These are phyloP conservation scores for Aphanomyces invadans DNA, from an alignment of 352 stramenopile genomes.

Conservation along the genomic window DNA sequence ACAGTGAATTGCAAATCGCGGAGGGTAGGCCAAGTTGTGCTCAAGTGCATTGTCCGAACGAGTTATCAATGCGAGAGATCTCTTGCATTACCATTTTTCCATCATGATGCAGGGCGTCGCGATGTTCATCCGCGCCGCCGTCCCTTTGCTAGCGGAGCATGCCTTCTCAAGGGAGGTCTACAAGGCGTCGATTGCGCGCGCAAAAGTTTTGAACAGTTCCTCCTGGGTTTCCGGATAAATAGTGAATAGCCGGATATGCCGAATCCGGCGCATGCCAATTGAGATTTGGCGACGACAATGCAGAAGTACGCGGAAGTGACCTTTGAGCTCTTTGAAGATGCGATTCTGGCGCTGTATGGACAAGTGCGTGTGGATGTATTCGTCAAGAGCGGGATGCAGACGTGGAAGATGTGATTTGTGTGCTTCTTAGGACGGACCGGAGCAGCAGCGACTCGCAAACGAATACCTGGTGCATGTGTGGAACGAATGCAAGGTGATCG, in stretches of 20 bases:
- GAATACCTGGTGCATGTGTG: slow-evolving; percentile 20
- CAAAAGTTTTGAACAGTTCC: no score
- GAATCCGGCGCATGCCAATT: not conserved
- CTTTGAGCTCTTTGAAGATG: slow-evolving; percentile 16
- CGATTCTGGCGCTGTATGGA: slow-evolving; percentile 21
- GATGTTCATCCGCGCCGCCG: no score
- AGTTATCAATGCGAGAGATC: no score
- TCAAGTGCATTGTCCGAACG: no score
- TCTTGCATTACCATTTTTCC: no score
- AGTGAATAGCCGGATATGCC: not conserved
- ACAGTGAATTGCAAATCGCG: no score
- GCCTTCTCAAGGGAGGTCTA: no score
- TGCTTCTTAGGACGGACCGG: not conserved
- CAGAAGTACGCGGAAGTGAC: not conserved
- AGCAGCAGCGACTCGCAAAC: slow-evolving; percentile 17
- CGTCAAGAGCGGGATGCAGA: not conserved
- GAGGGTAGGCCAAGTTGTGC: no score
- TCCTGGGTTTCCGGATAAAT: no score
- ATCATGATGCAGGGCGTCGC: no score
- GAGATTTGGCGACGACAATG: not conserved
- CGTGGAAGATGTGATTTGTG: not conserved
- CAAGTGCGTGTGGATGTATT: slow-evolving; percentile 3
- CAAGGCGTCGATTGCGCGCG: no score
- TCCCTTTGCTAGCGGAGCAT: no score
- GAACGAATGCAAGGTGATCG: slow-evolving; percentile 16